Evolutionary conservation across 352 stramenopile genomes (phyloP).

Genomic region (Phytophthora pseudosyringae): DNA sequence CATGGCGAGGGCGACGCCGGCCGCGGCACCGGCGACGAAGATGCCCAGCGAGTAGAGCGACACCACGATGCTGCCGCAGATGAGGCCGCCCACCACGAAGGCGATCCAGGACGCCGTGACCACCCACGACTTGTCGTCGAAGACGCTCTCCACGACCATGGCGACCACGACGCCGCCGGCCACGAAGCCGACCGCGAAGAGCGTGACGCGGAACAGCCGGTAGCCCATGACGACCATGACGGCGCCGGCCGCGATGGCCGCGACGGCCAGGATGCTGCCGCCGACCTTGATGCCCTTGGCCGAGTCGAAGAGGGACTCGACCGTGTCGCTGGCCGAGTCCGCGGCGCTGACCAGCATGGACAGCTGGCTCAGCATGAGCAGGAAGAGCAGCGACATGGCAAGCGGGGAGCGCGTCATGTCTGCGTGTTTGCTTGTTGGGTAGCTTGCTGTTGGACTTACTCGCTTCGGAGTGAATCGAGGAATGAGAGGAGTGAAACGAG

Average conservation of each 20-base stretch:
- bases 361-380: slow-evolving; percentile 31
- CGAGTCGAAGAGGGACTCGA: slow-evolving; percentile 55
- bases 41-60: slow-evolving; percentile 60
- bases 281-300: slow-evolving; percentile 42
- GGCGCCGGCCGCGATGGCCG: slow-evolving; percentile 39
- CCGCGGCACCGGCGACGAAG: slow-evolving; percentile 60
- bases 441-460: slow-evolving; percentile 5
- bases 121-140: slow-evolving; percentile 55
- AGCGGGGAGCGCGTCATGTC: slow-evolving; percentile 26
- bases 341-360: slow-evolving; percentile 14
- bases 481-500: slow-evolving; percentile 28
- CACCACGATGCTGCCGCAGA: slow-evolving; percentile 54
- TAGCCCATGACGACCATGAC: slow-evolving; percentile 58
- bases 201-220: slow-evolving; percentile 58
- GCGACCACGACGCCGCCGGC: slow-evolving; percentile 52
- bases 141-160: slow-evolving; percentile 47
- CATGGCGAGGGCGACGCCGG: slow-evolving; percentile 59
- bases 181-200: slow-evolving; percentile 67
- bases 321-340: slow-evolving; percentile 41
- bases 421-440: background rate
- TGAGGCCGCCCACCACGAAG: slow-evolving; percentile 58
- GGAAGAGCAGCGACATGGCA: slow-evolving; percentile 32
- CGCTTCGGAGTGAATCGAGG: slow-evolving; percentile 27
- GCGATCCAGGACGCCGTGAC: slow-evolving; percentile 64
- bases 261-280: slow-evolving; percentile 45